A percentile compares a stretch with the other conserved stretches of the same genome.
Evolutionary conservation across 495 filamentous ascomycete species (phyloP).

Genomic region (Oleoguttula mirabilis): DNA sequence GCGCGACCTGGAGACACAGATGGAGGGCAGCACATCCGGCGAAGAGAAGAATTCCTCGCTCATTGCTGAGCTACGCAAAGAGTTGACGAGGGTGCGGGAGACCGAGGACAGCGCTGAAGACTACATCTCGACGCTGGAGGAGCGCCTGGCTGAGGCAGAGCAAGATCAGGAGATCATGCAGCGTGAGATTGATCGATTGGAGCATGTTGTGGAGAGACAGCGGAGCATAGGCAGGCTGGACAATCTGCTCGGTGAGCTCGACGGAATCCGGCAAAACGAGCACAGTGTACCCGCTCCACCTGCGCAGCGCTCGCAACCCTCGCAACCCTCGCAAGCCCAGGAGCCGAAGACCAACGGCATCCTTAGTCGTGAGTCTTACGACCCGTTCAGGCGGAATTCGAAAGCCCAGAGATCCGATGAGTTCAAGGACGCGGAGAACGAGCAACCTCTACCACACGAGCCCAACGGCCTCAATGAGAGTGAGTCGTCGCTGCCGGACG

Average conservation of each 20-base stretch:
- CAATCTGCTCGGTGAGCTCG: slow-evolving; percentile 78
- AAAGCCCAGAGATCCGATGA: slow-evolving; percentile 15
- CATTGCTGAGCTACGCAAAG: slow-evolving; percentile 77
- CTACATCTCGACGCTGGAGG: slow-evolving; percentile 94
- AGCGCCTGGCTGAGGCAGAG: slow-evolving; percentile 87
- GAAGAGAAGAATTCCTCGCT: slow-evolving; percentile 85
- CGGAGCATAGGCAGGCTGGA: slow-evolving; percentile 90
- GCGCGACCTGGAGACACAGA: slow-evolving; percentile 75
- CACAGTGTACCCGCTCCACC: slow-evolving; percentile 19
- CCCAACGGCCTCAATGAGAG: neutral
- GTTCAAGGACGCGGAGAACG: slow-evolving; percentile 10
- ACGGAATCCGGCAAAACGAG: slow-evolving; percentile 59
- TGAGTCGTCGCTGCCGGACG: neutral
- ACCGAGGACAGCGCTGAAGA: slow-evolving; percentile 83
- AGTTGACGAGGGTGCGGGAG: slow-evolving; percentile 78
- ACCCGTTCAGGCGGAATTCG: slow-evolving; percentile 12
- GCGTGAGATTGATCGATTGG: slow-evolving; percentile 83
- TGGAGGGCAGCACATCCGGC: slow-evolving; percentile 79
- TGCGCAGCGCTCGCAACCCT: neutral
- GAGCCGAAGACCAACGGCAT: slow-evolving; percentile 25
- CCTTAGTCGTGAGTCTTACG: slow-evolving; percentile 22
- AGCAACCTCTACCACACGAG: slow-evolving; percentile 2
- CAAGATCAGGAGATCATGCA: slow-evolving; percentile 96
- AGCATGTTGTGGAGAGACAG: slow-evolving; percentile 92
- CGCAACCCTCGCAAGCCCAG: slow-evolving; percentile 7